Evolutionary conservation across 2,329 filamentous ascomycete genomes (phyloP), one percentile per base, ranked within the genome.

Genomic region (Pleoardoris graminearum): DNA sequence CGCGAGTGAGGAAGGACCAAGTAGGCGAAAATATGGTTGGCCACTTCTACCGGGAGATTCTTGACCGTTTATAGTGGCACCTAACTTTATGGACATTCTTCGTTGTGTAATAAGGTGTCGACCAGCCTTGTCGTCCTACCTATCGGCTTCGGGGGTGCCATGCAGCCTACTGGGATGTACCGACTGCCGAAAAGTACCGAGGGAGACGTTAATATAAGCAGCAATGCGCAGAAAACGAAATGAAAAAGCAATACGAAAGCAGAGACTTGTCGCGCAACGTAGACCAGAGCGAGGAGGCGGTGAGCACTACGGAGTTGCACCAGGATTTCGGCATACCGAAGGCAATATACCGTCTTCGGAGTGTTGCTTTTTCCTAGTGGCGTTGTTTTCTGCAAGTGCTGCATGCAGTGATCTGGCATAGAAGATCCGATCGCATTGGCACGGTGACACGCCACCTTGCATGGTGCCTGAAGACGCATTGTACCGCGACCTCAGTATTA

Each of bases 1-100:
- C 63, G 60, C 2, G 66, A 69, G 30, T 65, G 54, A 5, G 68
- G 67, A 37, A 63, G 56, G 6, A 59, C 59, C 45, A 71, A 62
- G 52, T 65, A 60, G 10, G 63, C 62, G 23, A 71, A 51, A 29
- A 70, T 68, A 7, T 67, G 55, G 42, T 64, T 58, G 38, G 62
- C 19, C 44, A 71, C 57, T 47, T 71, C 68, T 37, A 60, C 48
- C 23, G 68, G 68, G 6, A 71, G 52, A 1, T 50, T 51, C 41
- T 69, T n/a, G n/a, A n/a, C n/a, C n/a, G n/a, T n/a, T n/a, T n/a
- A n/a, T n/a, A n/a, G n/a, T n/a, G n/a, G n/a, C n/a, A n/a, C 66
- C 21, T 27, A 21, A 7, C 36, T 7, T 12, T 30, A 11, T 1
- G 21, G 11, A 25, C 3, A 4, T 16, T 19, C 30, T 22, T 35